Evolutionary conservation across 225 moss, liverwort and hornwort genomes (phyloP), one percentile per base, ranked within the genome.

Genomic region (Straminergon stramineum): DNA sequence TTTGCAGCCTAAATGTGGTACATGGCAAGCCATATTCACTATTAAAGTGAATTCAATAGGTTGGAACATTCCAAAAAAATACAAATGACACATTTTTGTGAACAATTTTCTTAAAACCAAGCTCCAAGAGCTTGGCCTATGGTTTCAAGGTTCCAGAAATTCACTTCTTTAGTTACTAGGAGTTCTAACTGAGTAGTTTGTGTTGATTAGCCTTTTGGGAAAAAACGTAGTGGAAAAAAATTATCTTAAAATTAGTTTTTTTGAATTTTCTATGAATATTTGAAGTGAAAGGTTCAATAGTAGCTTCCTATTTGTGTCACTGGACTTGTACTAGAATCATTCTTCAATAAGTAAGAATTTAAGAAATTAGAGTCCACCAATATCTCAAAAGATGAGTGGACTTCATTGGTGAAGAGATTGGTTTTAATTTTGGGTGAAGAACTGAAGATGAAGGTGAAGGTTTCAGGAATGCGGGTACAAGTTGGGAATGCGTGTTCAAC

Each of bases 231-330:
- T 58, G 58, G 58, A 58, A 58, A 58, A 58, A 58, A 19, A 7
- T 75, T 18, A 52, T 75, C 20, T 48, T 32, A 7, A 32, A 75
- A 20, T 51, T 45, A 1, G 1, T 39, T 13, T 6, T 6, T 75
- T 30, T 45, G 10, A 11, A 11, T 30, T 75, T 45, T 48, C 4
- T 48, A 4, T 15, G 4, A 75, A 30, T 3, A 48, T 30, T 45
- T 48, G 11, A 48, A 48, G 18, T 18, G 2, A 48, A 18, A 31
- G 11, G 7, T 0, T 19, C 7, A 2, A 0, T 13, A 13, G 7
- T 52, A 52, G 32, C 32, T 32, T 34, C 7, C 5, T 32, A 20
- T 51, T 21, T 34, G 8, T 76, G 2, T 53, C 21, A 5, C 4
- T 52, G 2, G 13, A 52, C 20, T 13, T 32, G 7, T 20, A 32